These are phyloP conservation scores for Boletus calvinii DNA, from an alignment of 1,284 basidiomycete genomes.

Conservation along the genomic window DNA sequence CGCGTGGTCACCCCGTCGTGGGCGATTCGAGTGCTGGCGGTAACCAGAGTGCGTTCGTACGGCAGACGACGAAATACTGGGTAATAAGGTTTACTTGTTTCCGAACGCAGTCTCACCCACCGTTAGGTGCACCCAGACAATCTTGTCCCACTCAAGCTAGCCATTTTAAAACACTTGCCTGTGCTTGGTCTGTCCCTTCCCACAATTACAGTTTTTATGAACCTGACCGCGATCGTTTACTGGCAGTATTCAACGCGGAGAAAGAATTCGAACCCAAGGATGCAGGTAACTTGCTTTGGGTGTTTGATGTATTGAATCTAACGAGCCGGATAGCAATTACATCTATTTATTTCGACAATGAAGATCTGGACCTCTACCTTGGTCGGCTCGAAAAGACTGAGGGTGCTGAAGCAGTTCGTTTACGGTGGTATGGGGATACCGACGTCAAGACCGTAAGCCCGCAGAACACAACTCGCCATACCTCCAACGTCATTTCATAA, in stretches of 20 bases:
- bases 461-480: not conserved
- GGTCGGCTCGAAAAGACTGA: slow-evolving; percentile 98
- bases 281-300: slow-evolving; percentile 55
- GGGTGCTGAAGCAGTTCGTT: slow-evolving; percentile 93
- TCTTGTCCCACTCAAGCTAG: slow-evolving; percentile 93
- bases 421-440: slow-evolving; percentile 98
- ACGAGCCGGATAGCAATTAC: slow-evolving; percentile 60
- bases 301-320: slow-evolving; percentile 5
- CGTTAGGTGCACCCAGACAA: slow-evolving; percentile 89
- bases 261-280: slow-evolving; percentile 93
- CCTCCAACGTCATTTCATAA: not conserved
- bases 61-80: slow-evolving; percentile 99
- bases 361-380: slow-evolving; percentile 96
- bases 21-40: slow-evolving; percentile 95
- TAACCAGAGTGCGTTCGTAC: slow-evolving; percentile 93
- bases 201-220: not conserved
- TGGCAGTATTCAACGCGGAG: slow-evolving; percentile 88
- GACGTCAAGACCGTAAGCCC: slow-evolving; percentile 69
- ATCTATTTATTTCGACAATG: slow-evolving; percentile 92
- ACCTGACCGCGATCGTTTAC: slow-evolving; percentile 14
- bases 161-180: slow-evolving; percentile 90
- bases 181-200: slow-evolving; percentile 67
- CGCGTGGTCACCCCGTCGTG: slow-evolving; percentile 90
- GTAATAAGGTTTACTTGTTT: slow-evolving; percentile 43
- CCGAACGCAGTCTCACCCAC: slow-evolving; percentile 7